Percentiles rank a stretch among this genome's conserved stretches.
phyloP scores from a whole-genome alignment of 2,329 filamentous ascomycete species.

The Colletotrichum endophyticum region DNA sequence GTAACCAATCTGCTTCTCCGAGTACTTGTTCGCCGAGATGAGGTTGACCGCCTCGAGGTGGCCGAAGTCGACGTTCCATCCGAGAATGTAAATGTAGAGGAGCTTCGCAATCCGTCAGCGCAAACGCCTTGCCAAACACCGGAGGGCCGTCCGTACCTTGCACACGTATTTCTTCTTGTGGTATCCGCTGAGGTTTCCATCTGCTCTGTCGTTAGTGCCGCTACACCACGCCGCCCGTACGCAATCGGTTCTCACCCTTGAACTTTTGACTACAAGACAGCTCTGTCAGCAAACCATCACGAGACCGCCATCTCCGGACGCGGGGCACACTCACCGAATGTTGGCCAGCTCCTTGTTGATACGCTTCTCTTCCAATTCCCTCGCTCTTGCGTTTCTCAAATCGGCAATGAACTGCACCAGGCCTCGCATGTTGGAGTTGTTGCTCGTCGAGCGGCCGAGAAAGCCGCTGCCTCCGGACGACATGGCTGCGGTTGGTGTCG shows the following conservation, averaged over 20 bases:
- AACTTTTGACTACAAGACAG: conserved; percentile 77
- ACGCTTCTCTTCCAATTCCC: conserved; percentile 96
- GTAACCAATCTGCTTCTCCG: conserved; percentile 99
- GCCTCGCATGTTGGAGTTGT: conserved; percentile 75
- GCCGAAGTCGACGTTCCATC: conserved; percentile 98
- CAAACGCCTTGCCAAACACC: background rate
- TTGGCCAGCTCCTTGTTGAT: conserved; percentile 99
- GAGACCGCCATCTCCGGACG: conserved; percentile 5
- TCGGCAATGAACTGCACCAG: conserved; percentile 99
- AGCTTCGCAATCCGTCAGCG: conserved; percentile 56
- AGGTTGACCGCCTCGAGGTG: conserved; percentile 98
- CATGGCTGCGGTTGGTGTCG: conserved; percentile 42
- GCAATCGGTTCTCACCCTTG: conserved; percentile 62
- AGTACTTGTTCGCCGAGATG: conserved; percentile 96
- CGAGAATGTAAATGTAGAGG: conserved; percentile 97
- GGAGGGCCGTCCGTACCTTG: conserved; percentile 65
- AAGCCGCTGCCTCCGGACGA: conserved; percentile 65
- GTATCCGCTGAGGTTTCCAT: conserved; percentile 91
- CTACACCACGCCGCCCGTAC: background rate
- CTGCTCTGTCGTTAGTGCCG: conserved; percentile 44
- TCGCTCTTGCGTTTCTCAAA: conserved; percentile 88
- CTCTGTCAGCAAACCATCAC: conserved; percentile 11
- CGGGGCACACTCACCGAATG: conserved; percentile 69
- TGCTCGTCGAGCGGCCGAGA: conserved; percentile 68
- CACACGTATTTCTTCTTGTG: conserved; percentile 99